Base-by-base conservation (phyloP, 306 rosid genomes). In the Casuarina equisetifolia region DNA sequence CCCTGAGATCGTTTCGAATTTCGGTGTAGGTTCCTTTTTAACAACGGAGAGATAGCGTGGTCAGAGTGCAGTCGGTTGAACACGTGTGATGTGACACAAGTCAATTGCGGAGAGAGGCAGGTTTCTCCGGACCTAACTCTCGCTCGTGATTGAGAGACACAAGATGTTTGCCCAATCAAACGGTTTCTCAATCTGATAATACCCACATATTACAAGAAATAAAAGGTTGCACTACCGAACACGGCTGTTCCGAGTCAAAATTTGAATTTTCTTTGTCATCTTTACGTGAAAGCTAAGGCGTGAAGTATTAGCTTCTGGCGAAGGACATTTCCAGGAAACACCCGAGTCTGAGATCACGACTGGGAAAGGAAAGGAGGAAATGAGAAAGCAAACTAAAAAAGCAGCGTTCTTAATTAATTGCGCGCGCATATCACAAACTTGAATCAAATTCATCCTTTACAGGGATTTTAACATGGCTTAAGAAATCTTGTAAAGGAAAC, bases 171-270 rank as follows among this genome's bases (percentile, higher is more conserved):
- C 17, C 71, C 71, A 42, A 67, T 40, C 71, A 44, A n/a, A 42
- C 11, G 15, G 20, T 38, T 11, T 9, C 2, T 19, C 50, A 42
- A 4, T 6, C n/a, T 13, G 49, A 40, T n/a, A 3, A n/a, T 17
- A 1, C 20, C 32, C 19, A 17, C 3, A 58, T 20, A 0, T 9
- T 9, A 58, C 64, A 58, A 20, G 39, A 2, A 15, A 25, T 6
- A 38, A 3, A 9, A 40, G 35, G 50, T 42, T 43, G 20, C 43
- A 8, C 10, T 5, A 17, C 42, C 71, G 42, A 67, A 67, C 71
- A 67, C 71, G 71, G 50, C 71, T 67, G 40, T 42, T 67, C 10
- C 19, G 4, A 58, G 71, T 42, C 71, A 42, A 67, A 67, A n/a
- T 43, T 67, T 11, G 42, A 6, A 2, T 3, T 16, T 16, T 48